phyloP scores from a whole-genome alignment of 2,329 filamentous ascomycete species.

The Aspergillus eucalypticola region DNA sequence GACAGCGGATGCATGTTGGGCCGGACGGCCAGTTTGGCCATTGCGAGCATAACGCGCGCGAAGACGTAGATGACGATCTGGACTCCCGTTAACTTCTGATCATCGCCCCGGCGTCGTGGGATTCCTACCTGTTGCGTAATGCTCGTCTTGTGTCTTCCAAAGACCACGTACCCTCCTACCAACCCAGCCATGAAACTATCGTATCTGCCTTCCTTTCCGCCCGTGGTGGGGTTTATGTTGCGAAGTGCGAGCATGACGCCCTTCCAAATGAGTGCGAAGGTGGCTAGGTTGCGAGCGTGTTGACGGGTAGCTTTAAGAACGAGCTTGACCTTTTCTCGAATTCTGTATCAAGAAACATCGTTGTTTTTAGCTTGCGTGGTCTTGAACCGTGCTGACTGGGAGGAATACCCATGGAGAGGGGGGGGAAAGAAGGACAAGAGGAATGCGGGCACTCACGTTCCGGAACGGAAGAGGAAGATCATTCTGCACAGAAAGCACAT shows the following conservation, averaged over 20 bases:
- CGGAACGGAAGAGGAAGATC: conserved; percentile 94
- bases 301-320: conserved; percentile 84
- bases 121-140: conserved; percentile 70
- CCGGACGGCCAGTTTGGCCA: conserved; percentile 80
- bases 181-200: conserved; percentile 86
- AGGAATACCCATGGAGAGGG: no score
- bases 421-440: neutral
- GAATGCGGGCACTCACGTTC: conserved; percentile 62
- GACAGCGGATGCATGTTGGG: conserved; percentile 48
- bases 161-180: conserved; percentile 88
- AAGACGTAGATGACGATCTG: conserved; percentile 98
- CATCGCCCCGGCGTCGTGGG: neutral
- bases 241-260: conserved; percentile 73
- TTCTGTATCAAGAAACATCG: conserved; percentile 33
- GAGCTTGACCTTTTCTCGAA: conserved; percentile 74
- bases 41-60: conserved; percentile 79
- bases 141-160: conserved; percentile 75
- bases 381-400: no score
- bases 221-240: conserved; percentile 48
- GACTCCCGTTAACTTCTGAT: neutral
- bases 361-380: conserved; percentile 4
- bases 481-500: conserved; percentile 58
- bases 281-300: conserved; percentile 87
- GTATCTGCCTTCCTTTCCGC: conserved; percentile 65
- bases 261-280: conserved; percentile 92